Evolutionary conservation across 352 stramenopile species (phyloP).

Genomic region (Nothophytophthora sp.): DNA sequence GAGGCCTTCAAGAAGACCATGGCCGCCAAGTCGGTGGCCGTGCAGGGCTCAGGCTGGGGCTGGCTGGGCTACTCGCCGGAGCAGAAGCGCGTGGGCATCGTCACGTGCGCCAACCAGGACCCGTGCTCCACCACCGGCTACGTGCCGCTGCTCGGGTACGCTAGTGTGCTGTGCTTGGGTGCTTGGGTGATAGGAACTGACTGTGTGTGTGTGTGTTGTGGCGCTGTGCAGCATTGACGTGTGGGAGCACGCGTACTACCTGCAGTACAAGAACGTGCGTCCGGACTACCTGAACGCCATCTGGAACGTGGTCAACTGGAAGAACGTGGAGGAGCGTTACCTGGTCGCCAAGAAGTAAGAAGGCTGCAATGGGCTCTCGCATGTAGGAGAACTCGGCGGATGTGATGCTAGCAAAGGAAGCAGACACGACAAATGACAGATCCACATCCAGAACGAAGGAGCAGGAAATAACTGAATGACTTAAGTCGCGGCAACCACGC

Average conservation of each 20-base stretch:
- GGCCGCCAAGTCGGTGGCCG: constrained; percentile 88
- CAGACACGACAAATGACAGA: too few species aligned
- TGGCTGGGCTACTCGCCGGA: constrained; percentile 96
- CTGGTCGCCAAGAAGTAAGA: constrained; percentile 70
- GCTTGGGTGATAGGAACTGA: constrained; percentile 6
- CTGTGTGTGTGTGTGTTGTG: constrained; percentile 1
- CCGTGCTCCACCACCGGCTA: constrained; percentile 95
- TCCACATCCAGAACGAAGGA: too few species aligned
- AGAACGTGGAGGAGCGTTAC: constrained; percentile 87
- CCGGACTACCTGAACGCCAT: constrained; percentile 97
- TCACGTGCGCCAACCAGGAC: constrained; percentile 96
- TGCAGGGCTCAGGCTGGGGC: constrained; percentile 98
- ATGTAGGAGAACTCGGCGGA: too few species aligned
- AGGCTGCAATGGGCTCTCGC: too few species aligned
- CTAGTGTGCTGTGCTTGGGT: too few species aligned
- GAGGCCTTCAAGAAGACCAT: constrained; percentile 92
- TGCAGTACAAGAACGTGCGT: constrained; percentile 97
- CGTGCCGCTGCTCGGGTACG: constrained; percentile 94
- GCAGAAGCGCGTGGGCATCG: constrained; percentile 85
- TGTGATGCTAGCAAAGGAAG: too few species aligned
- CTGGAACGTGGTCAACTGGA: constrained; percentile 98
- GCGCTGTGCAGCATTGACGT: constrained; percentile 92
- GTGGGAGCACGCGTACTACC: constrained; percentile 97
- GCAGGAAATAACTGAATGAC: too few species aligned
- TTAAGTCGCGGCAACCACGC: too few species aligned